phyloP scores from a whole-genome alignment of 2,329 filamentous ascomycete genomes.

The Rhexocercosporidium sp. region DNA sequence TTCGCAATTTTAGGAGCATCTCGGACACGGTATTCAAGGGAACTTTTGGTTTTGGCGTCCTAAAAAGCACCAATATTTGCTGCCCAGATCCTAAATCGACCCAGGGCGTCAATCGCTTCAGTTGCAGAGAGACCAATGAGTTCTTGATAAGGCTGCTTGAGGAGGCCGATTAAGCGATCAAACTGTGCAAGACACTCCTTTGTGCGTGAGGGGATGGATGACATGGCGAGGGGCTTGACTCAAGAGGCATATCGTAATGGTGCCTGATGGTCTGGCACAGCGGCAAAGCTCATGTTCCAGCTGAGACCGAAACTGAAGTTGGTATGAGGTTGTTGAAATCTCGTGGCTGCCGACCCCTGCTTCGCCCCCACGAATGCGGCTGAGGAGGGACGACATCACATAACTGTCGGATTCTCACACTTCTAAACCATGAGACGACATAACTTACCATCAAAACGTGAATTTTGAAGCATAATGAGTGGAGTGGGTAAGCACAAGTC shows the following conservation, averaged over 20 bases:
- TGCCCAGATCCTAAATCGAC: conserved; percentile 29
- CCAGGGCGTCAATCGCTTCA: conserved; percentile 15
- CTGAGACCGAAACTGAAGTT: neutral
- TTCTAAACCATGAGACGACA: neutral
- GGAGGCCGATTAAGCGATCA: neutral
- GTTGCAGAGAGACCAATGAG: neutral
- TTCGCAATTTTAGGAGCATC: conserved; percentile 20
- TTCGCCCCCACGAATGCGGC: conserved; percentile 4
- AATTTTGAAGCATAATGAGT: conserved; percentile 8
- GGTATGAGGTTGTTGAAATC: neutral
- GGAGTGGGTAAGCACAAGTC: conserved; percentile 12
- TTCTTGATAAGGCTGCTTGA: neutral
- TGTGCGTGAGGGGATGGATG: neutral
- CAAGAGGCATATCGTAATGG: neutral
- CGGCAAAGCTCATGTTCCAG: neutral
- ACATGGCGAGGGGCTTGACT: neutral
- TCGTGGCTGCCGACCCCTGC: neutral
- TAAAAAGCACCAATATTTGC: conserved; percentile 30
- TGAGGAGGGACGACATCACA: conserved; percentile 6
- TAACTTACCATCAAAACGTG: neutral
- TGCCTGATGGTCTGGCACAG: neutral
- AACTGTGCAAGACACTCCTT: neutral
- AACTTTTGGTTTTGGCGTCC: conserved; percentile 11
- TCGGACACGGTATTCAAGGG: conserved; percentile 26
- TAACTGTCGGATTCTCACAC: neutral